Conservation (phyloP, 305 asterid species). For the Solanum hybrid region DNA sequence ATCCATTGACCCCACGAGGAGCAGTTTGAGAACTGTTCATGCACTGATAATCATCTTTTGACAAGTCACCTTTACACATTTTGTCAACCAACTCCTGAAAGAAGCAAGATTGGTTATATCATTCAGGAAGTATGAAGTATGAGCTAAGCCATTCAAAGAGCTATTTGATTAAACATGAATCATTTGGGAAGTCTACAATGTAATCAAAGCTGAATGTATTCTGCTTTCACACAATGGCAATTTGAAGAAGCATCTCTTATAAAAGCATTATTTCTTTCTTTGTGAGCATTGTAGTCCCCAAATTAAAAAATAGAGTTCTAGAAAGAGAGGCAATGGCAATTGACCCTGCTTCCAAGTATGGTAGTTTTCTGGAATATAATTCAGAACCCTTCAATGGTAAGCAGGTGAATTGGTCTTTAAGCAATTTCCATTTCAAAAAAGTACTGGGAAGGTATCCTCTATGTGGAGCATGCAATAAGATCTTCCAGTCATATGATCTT, state of each 20-base stretch:
- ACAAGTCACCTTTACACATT: conserved; percentile 60
- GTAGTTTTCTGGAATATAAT: conserved; percentile 1
- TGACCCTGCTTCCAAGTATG: not conserved
- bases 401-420: not conserved
- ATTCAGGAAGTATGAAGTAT: not conserved
- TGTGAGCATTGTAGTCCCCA: not conserved
- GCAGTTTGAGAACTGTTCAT: conserved; percentile 45
- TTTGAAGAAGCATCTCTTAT: not conserved
- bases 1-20: conserved; percentile 17
- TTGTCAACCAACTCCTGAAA: conserved; percentile 78
- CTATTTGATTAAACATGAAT: not conserved
- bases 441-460: not conserved
- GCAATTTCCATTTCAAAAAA: not conserved
- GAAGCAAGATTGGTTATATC: conserved; percentile 5
- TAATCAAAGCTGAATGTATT: not conserved
- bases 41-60: conserved; percentile 74
- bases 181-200: not conserved
- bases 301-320: not conserved
- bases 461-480: not conserved
- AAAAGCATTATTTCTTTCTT: not conserved
- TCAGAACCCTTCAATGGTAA: not conserved
- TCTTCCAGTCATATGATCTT: not conserved
- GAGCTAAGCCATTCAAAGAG: not conserved
- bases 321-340: not conserved
- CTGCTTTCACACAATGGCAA: not conserved